phyloP scores from a whole-genome alignment of 2,329 filamentous ascomycete species.

The Lecanosticta acicola region DNA sequence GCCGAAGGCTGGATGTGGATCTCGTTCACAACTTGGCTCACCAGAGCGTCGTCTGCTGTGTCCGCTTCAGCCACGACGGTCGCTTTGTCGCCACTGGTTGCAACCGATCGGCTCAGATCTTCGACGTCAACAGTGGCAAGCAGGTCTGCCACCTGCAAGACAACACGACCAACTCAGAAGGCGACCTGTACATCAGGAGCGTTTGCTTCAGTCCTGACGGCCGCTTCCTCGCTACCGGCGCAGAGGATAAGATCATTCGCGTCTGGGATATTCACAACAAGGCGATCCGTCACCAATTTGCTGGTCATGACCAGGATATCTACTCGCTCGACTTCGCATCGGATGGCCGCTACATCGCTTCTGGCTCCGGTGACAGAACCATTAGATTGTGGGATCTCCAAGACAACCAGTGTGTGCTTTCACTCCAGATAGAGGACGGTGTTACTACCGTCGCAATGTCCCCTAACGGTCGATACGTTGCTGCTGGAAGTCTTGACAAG shows the following conservation, averaged over 20 bases:
- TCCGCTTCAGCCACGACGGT: slow-evolving; percentile 91
- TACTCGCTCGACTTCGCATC: slow-evolving; percentile 94
- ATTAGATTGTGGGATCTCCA: slow-evolving; percentile 96
- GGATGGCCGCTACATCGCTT: slow-evolving; percentile 90
- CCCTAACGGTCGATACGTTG: slow-evolving; percentile 87
- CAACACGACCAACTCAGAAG: slow-evolving; percentile 75
- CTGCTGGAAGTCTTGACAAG: slow-evolving; percentile 93
- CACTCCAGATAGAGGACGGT: slow-evolving; percentile 88
- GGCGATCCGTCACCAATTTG: slow-evolving; percentile 84
- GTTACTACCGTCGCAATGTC: slow-evolving; percentile 97
- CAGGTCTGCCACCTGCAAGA: slow-evolving; percentile 90
- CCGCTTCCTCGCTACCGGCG: slow-evolving; percentile 86
- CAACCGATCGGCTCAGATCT: slow-evolving; percentile 99
- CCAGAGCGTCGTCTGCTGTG: slow-evolving; percentile 96
- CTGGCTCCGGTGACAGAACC: slow-evolving; percentile 88
- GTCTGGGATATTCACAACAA: slow-evolving; percentile 89
- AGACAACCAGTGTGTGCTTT: slow-evolving; percentile 72
- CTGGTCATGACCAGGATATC: slow-evolving; percentile 97
- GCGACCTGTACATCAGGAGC: slow-evolving; percentile 93
- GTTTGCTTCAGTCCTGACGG: slow-evolving; percentile 98
- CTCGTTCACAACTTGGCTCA: slow-evolving; percentile 88
- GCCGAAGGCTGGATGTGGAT: slow-evolving; percentile 85
- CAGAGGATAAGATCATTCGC: slow-evolving; percentile 94
- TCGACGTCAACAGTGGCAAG: slow-evolving; percentile 80
- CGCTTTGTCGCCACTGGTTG: slow-evolving; percentile 95